Conservation (phyloP, 2,329 filamentous ascomycete genomes). For the Venturia oleaginea region DNA sequence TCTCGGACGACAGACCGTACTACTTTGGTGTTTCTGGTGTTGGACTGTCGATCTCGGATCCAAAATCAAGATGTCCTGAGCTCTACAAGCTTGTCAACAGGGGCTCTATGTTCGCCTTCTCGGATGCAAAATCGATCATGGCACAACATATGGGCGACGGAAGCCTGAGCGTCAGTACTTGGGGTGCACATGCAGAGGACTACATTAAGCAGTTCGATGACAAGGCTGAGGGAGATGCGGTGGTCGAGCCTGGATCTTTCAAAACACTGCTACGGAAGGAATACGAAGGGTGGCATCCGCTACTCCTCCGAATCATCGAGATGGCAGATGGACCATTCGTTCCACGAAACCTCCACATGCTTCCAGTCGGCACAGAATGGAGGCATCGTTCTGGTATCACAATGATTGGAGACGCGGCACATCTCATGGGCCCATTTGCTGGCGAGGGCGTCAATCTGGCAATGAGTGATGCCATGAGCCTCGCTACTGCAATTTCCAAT, state of each 20-base stretch:
- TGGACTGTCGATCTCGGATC: neutral
- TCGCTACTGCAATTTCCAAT: slow-evolving; percentile 27
- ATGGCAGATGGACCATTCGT: slow-evolving; percentile 30
- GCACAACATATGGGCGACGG: slow-evolving; percentile 13
- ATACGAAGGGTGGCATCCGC: neutral
- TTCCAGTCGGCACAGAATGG: slow-evolving; percentile 45
- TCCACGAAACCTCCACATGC: slow-evolving; percentile 40
- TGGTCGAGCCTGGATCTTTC: neutral
- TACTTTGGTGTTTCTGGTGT: slow-evolving; percentile 32
- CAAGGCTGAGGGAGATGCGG: neutral
- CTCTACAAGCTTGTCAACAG: slow-evolving; percentile 10
- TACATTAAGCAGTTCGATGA: slow-evolving; percentile 7
- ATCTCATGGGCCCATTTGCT: slow-evolving; percentile 49
- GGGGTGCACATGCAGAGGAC: slow-evolving; percentile 1
- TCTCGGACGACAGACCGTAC: slow-evolving; percentile 26
- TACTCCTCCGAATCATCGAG: neutral
- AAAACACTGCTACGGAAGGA: neutral
- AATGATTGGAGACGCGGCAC: slow-evolving; percentile 51
- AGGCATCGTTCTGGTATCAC: slow-evolving; percentile 40
- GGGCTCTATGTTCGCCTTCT: slow-evolving; percentile 10
- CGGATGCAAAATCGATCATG: slow-evolving; percentile 7
- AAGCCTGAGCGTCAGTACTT: slow-evolving; percentile 6
- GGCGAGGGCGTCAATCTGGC: slow-evolving; percentile 53
- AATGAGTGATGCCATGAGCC: slow-evolving; percentile 44
- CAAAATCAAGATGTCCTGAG: slow-evolving; percentile 1